Evolutionary conservation across 2,329 filamentous ascomycete genomes (phyloP).

Genomic region (Ceratocystis variospora): DNA sequence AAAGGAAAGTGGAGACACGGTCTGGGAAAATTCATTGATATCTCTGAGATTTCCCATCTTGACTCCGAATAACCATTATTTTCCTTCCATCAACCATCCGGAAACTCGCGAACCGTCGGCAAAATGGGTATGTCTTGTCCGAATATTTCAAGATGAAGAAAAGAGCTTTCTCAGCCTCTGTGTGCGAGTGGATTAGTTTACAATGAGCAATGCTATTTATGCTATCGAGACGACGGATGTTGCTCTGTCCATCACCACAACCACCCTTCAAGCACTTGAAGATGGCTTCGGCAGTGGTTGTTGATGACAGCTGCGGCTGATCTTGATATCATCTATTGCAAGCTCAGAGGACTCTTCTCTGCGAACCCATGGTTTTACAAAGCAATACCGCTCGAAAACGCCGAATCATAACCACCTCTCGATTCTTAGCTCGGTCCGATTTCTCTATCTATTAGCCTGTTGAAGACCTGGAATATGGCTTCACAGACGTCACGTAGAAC

Average conservation of each 20-base stretch:
- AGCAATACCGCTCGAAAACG: slow-evolving; percentile 11
- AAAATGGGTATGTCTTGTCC: slow-evolving; percentile 19
- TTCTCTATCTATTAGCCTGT: neutral
- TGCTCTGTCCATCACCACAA: neutral
- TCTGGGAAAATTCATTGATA: slow-evolving; percentile 5
- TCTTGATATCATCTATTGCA: neutral
- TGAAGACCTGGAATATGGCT: slow-evolving; percentile 16
- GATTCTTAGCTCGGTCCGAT: neutral
- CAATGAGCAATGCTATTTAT: slow-evolving; percentile 8
- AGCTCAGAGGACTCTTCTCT: slow-evolving; percentile 13
- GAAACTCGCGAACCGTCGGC: slow-evolving; percentile 18
- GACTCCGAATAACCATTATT: neutral
- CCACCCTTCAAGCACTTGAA: neutral
- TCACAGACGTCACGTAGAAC: neutral
- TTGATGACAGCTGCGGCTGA: neutral
- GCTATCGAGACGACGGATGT: neutral
- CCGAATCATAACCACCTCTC: slow-evolving; percentile 7
- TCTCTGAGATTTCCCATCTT: slow-evolving; percentile 8
- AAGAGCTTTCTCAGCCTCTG: slow-evolving; percentile 28
- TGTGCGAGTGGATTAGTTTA: slow-evolving; percentile 37
- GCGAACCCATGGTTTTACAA: slow-evolving; percentile 19
- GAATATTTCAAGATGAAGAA: slow-evolving; percentile 16
- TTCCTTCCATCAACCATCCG: slow-evolving; percentile 13
- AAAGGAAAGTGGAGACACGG: neutral
- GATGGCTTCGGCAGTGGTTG: neutral